Percentiles rank a stretch among this genome's conserved stretches.
These are phyloP conservation scores for Musa schizocarpa DNA, from an alignment of 176 grass and related monocot genomes.

Conservation along the genomic window DNA sequence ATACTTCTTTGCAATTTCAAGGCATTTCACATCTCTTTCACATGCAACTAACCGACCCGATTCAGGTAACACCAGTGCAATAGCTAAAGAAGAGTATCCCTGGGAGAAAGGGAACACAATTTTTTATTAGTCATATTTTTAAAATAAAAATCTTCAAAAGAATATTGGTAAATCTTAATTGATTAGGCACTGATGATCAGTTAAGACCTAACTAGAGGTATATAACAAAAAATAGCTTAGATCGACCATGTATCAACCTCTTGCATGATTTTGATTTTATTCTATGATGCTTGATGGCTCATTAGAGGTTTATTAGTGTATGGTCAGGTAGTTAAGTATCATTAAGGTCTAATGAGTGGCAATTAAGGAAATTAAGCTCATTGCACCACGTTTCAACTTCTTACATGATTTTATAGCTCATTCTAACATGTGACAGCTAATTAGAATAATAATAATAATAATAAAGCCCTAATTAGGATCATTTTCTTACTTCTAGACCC, in stretches of 20 bases:
- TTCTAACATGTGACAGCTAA: no score
- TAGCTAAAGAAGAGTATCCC: conserved; percentile 92
- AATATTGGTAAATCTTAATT: background rate
- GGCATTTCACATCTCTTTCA: conserved; percentile 71
- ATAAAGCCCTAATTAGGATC: no score
- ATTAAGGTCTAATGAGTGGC: background rate
- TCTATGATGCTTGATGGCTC: no score
- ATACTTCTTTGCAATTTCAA: conserved; percentile 83
- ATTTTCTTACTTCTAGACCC: no score
- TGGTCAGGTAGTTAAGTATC: no score
- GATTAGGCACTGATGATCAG: background rate
- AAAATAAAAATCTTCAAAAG: conserved; percentile 5
- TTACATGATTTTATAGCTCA: no score
- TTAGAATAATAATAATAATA: no score
- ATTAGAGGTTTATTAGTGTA: no score
- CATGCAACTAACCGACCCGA: conserved; percentile 83
- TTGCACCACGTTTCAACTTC: no score
- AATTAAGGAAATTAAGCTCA: background rate
- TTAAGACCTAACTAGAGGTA: no score
- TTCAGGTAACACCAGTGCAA: conserved; percentile 81
- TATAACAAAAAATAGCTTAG: background rate
- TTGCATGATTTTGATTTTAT: no score
- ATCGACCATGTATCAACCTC: no score
- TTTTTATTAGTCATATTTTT: background rate
- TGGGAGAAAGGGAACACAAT: conserved; percentile 19